These are phyloP conservation scores for Mucuna pruriens DNA, from an alignment of 306 rosid species.

Conservation along the genomic window DNA sequence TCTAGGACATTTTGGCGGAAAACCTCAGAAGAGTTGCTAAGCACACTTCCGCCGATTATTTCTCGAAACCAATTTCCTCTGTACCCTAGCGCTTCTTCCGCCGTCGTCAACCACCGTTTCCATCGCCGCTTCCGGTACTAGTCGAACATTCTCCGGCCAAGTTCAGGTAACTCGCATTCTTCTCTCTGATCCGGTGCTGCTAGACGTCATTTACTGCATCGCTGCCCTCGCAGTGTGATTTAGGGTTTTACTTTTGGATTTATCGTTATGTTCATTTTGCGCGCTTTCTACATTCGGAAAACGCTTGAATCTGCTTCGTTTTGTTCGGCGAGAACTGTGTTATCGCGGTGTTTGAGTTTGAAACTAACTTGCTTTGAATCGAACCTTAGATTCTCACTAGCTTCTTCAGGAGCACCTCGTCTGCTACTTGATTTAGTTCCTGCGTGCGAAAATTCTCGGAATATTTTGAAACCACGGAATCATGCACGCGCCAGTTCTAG, in stretches of 20 bases:
- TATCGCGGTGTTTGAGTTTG: neutral
- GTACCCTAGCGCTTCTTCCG: slow-evolving; percentile 36
- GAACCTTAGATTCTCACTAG: neutral
- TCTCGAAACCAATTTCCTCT: slow-evolving; percentile 26
- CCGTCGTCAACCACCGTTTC: slow-evolving; percentile 19
- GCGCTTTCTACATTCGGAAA: neutral
- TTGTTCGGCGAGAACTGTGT: neutral
- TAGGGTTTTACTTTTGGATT: slow-evolving; percentile 16
- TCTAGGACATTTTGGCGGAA: slow-evolving; percentile 47
- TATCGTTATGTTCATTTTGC: neutral
- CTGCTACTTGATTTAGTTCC: slow-evolving; percentile 16
- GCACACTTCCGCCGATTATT: neutral
- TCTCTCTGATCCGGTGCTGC: slow-evolving; percentile 2
- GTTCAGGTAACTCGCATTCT: slow-evolving; percentile 34
- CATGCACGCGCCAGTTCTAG: slow-evolving; percentile 60
- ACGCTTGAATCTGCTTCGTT: slow-evolving; percentile 32
- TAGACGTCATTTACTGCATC: slow-evolving; percentile 10
- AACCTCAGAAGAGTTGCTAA: slow-evolving; percentile 4
- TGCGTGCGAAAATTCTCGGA: neutral
- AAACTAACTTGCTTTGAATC: slow-evolving; percentile 10
- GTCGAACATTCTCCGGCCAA: neutral
- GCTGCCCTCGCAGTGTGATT: neutral
- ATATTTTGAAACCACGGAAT: slow-evolving; percentile 29
- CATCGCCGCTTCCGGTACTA: neutral
- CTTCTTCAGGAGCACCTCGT: neutral